A percentile compares a stretch with the other conserved stretches of the same genome.
Conservation (phyloP, 371 early-diverging fungal species). For the Saksenaea vasiformis region DNA sequence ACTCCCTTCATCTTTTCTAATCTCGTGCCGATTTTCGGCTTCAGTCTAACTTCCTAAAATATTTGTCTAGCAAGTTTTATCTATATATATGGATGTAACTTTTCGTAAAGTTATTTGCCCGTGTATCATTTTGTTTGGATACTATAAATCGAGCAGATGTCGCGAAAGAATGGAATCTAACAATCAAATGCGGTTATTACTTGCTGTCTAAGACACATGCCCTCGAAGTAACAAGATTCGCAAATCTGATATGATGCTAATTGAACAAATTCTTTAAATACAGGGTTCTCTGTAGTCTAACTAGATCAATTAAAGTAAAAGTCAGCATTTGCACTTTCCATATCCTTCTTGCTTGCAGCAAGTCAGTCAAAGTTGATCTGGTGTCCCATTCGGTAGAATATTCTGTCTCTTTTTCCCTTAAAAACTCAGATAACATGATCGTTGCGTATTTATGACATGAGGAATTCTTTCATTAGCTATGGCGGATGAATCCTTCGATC, state of each 20-base stretch:
- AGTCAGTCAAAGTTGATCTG: no score
- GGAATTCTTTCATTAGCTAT: no score
- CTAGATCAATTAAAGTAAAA: background rate
- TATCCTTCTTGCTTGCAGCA: no score
- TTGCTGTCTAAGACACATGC: background rate
- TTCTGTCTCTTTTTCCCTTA: background rate
- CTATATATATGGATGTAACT: no score
- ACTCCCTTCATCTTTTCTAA: no score
- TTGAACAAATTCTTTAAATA: background rate
- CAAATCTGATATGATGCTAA: background rate
- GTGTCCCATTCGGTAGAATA: background rate
- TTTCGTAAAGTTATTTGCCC: no score
- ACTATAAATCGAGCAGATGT: background rate
- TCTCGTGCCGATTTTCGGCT: no score
- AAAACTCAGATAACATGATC: background rate
- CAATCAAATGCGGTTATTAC: background rate
- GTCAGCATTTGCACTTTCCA: no score
- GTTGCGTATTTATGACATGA: no score
- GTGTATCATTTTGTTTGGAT: background rate
- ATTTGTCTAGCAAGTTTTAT: no score
- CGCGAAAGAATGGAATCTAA: background rate
- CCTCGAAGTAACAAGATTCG: background rate
- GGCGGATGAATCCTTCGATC: background rate
- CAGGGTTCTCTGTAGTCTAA: background rate
- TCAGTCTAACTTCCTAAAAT: no score